Evolutionary conservation across 2,329 filamentous ascomycete genomes (phyloP).

Genomic region (Phaeosphaeriaceae sp.): DNA sequence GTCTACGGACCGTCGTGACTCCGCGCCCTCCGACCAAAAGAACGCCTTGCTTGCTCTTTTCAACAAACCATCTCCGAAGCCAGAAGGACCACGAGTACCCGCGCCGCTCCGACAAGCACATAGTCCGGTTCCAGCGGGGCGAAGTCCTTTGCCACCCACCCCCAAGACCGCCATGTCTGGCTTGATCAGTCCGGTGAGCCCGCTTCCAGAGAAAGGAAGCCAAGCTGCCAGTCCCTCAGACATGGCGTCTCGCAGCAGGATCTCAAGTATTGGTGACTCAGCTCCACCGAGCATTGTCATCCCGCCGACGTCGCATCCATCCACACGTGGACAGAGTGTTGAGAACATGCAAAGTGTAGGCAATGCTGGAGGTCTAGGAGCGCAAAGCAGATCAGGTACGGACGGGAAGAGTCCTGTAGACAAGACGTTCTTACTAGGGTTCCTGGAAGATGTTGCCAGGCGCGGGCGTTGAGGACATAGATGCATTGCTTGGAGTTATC

Average conservation of each 20-base stretch:
- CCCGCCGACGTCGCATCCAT: slow-evolving; percentile 22
- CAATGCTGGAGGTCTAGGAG: slow-evolving; percentile 6
- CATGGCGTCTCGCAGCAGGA: slow-evolving; percentile 38
- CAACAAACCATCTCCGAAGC: slow-evolving; percentile 30
- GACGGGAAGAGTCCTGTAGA: slow-evolving; percentile 63
- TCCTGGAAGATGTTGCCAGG: slow-evolving; percentile 65
- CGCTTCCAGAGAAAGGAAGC: slow-evolving; percentile 38
- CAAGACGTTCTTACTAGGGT: slow-evolving; percentile 77
- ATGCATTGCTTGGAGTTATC: slow-evolving; percentile 10
- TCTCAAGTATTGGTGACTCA: slow-evolving; percentile 43
- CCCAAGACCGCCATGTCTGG: slow-evolving; percentile 43
- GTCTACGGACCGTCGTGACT: slow-evolving; percentile 34
- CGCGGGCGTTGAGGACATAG: slow-evolving; percentile 25
- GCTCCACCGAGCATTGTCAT: slow-evolving; percentile 27
- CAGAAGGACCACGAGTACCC: slow-evolving; percentile 13
- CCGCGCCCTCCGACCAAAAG: slow-evolving; percentile 41
- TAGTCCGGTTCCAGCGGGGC: slow-evolving; percentile 25
- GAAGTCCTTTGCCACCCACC: slow-evolving; percentile 34
- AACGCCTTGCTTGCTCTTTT: slow-evolving; percentile 48
- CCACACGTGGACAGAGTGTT: slow-evolving; percentile 1
- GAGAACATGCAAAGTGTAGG: slow-evolving; percentile 8
- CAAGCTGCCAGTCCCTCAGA: slow-evolving; percentile 35
- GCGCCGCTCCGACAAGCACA: slow-evolving; percentile 20
- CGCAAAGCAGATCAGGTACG: slow-evolving; percentile 11
- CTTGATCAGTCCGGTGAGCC: slow-evolving; percentile 48